Evolutionary conservation across 352 stramenopile genomes (phyloP).

Genomic region (Phytopythium montanum): DNA sequence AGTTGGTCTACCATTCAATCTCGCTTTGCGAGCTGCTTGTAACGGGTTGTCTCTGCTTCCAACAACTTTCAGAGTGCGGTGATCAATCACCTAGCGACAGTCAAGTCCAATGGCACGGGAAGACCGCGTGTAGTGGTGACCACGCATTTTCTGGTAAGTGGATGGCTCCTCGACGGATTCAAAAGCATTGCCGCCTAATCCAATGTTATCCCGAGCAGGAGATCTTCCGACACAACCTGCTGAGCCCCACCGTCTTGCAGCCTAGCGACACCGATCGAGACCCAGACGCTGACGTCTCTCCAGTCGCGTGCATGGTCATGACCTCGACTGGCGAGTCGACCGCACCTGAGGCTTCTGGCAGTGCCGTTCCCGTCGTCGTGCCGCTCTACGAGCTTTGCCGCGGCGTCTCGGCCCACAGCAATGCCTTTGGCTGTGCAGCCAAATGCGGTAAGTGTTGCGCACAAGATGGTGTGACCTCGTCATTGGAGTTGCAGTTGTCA

Average conservation of each 20-base stretch:
- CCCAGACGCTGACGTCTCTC: conserved; percentile 3
- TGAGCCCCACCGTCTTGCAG: conserved; percentile 20
- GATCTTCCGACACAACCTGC: conserved; percentile 47
- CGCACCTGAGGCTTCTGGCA: conserved; percentile 13
- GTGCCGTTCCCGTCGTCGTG: conserved; percentile 17
- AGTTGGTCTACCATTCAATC: neutral
- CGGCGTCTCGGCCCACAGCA: conserved; percentile 67
- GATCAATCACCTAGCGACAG: conserved; percentile 57
- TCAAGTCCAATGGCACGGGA: conserved; percentile 11
- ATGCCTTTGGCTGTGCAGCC: conserved; percentile 63
- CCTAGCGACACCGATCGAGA: too few species aligned
- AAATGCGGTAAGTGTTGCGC: conserved; percentile 45
- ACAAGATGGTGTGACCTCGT: too few species aligned
- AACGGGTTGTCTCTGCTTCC: neutral
- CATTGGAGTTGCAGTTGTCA: neutral
- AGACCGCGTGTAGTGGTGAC: conserved; percentile 70
- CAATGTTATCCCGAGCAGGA: conserved; percentile 28
- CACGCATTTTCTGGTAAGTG: conserved; percentile 71
- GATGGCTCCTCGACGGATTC: neutral
- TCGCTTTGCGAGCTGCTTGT: neutral
- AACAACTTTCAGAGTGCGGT: conserved; percentile 27
- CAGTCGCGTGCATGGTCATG: conserved; percentile 56
- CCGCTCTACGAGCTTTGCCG: conserved; percentile 60
- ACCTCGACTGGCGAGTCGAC: conserved; percentile 23
- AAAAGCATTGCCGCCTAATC: conserved; percentile 4